A percentile compares a stretch with the other conserved stretches of the same genome.
These are phyloP conservation scores for Amanita pallidorosea DNA, from an alignment of 768 basidiomycete species.

Conservation along the genomic window DNA sequence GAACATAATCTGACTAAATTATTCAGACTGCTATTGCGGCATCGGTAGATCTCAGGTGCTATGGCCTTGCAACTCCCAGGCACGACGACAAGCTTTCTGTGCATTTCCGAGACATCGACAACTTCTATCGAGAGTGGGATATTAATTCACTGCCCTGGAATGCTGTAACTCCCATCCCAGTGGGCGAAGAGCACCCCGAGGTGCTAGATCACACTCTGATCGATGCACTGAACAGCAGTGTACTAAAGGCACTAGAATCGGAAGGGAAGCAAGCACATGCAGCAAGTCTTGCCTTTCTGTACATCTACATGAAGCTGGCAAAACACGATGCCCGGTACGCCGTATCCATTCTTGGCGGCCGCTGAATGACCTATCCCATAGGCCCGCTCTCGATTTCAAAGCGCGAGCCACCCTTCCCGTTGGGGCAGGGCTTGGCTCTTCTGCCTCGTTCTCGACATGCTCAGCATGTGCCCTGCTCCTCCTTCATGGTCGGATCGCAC, in stretches of 20 bases:
- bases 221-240: conserved; percentile 49
- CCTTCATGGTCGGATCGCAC: conserved; percentile 54
- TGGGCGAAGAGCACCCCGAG: conserved; percentile 47
- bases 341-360: conserved; percentile 8
- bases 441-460: conserved; percentile 91
- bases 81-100: conserved; percentile 64
- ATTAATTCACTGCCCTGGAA: conserved; percentile 73
- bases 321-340: conserved; percentile 46
- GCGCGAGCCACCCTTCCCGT: conserved; percentile 87
- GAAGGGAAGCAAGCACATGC: conserved; percentile 26
- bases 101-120: conserved; percentile 68
- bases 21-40: conserved; percentile 87
- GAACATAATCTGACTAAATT: conserved; percentile 7
- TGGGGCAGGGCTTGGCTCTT: conserved; percentile 93
- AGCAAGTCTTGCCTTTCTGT: conserved; percentile 70
- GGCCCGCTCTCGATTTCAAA: conserved; percentile 70
- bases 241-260: conserved; percentile 25
- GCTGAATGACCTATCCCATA: conserved; percentile 17
- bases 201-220: conserved; percentile 65
- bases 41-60: conserved; percentile 91
- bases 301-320: conserved; percentile 81
- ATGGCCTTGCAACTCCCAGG: conserved; percentile 71
- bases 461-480: conserved; percentile 72
- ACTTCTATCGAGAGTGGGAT: conserved; percentile 76
- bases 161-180: conserved; percentile 41